Conservation (phyloP, 768 basidiomycete genomes). For the Leccinum disarticulatum region DNA sequence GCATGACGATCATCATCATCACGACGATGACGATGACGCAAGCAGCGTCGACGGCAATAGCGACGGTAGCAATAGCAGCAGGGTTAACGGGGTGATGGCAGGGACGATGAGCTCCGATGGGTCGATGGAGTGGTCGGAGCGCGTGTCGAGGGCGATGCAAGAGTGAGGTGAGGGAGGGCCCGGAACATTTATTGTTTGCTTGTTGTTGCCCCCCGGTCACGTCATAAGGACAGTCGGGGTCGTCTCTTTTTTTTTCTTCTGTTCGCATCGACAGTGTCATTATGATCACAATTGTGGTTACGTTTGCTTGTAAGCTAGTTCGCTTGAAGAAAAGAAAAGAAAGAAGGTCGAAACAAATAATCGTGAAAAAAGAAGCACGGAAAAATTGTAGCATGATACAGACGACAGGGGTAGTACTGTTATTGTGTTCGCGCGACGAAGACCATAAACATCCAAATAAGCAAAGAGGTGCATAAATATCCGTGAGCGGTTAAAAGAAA, state of each 20-base stretch:
- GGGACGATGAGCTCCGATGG: not conserved
- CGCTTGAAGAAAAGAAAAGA: not conserved
- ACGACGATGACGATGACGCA: not conserved
- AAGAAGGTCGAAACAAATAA: not conserved
- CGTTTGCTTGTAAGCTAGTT: slow-evolving; percentile 32
- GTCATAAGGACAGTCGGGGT: not conserved
- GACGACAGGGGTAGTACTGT: slow-evolving; percentile 17
- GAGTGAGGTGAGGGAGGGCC: slow-evolving; percentile 8
- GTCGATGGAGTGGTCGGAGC: slow-evolving; percentile 19
- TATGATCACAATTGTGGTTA: slow-evolving; percentile 24
- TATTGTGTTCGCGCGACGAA: slow-evolving; percentile 1
- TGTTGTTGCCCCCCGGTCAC: not conserved
- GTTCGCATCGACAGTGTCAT: slow-evolving; percentile 1
- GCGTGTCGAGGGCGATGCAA: slow-evolving; percentile 15
- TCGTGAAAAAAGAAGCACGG: not conserved
- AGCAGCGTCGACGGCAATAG: not conserved
- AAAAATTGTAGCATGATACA: slow-evolving; percentile 26
- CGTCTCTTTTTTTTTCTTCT: not conserved
- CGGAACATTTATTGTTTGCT: not conserved
- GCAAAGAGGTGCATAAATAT: slow-evolving; percentile 1
- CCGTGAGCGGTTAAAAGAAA: not conserved
- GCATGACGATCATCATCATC: not conserved
- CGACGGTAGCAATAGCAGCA: not conserved
- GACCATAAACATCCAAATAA: slow-evolving; percentile 4
- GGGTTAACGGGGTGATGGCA: not conserved